Percentiles rank a stretch among this genome's conserved stretches.
phyloP scores from a whole-genome alignment of 2,329 filamentous ascomycete genomes.

The Arthrobotrys musiformis region DNA sequence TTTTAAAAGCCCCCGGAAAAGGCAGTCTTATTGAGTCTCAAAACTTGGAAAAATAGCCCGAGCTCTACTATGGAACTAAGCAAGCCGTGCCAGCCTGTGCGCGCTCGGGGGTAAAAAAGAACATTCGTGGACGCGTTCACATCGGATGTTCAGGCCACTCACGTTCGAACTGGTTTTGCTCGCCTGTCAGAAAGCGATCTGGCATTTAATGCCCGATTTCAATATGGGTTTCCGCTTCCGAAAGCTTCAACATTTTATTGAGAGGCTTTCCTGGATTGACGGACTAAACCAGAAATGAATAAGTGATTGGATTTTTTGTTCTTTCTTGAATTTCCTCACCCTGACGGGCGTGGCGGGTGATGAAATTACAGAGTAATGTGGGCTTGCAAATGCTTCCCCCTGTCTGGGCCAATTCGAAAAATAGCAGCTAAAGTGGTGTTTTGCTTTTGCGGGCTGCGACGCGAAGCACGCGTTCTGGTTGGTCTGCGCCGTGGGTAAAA shows the following conservation, averaged over 20 bases:
- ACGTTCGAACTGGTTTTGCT: no score
- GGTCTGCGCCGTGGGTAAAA: neutral
- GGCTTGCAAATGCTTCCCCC: slow-evolving; percentile 1
- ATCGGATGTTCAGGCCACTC: slow-evolving; percentile 13
- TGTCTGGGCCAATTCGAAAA: neutral
- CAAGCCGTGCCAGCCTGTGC: slow-evolving; percentile 29
- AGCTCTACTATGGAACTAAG: no score
- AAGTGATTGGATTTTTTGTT: slow-evolving; percentile 29
- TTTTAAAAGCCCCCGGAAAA: slow-evolving; percentile 16
- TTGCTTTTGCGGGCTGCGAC: slow-evolving; percentile 32
- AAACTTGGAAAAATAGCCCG: slow-evolving; percentile 3
- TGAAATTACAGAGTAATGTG: slow-evolving; percentile 22
- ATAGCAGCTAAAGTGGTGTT: slow-evolving; percentile 23
- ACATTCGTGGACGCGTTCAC: slow-evolving; percentile 42
- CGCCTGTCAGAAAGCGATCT: slow-evolving; percentile 39
- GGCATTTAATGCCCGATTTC: slow-evolving; percentile 27
- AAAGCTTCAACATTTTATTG: slow-evolving; percentile 17
- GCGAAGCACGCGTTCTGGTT: slow-evolving; percentile 30
- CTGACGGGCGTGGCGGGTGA: slow-evolving; percentile 27
- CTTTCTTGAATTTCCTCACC: slow-evolving; percentile 39
- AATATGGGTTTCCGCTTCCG: neutral
- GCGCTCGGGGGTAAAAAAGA: neutral
- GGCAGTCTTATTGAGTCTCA: slow-evolving; percentile 35
- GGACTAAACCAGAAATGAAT: slow-evolving; percentile 28
- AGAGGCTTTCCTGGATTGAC: neutral